These are phyloP conservation scores for Rhizomucor pusillus DNA, from an alignment of 371 early-diverging fungal species.

Conservation along the genomic window DNA sequence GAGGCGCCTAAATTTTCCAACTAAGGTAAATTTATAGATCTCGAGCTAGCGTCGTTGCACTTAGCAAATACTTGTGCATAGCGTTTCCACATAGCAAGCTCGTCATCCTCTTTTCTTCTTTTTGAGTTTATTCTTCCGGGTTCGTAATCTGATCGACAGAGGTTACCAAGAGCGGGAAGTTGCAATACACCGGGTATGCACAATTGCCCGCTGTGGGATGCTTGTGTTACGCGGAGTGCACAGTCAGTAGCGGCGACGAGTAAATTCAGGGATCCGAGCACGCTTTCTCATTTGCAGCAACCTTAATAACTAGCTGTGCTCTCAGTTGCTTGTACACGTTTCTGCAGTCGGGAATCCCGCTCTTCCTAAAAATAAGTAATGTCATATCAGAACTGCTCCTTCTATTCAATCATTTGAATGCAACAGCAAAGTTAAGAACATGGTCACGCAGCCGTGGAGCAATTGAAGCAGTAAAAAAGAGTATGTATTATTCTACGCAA, in stretches of 20 bases:
- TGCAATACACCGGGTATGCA: background rate
- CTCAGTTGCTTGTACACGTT: background rate
- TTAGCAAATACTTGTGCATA: too few species aligned
- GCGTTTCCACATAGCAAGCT: too few species aligned
- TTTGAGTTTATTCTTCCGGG: background rate
- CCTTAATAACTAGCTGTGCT: background rate
- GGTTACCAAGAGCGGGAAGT: background rate
- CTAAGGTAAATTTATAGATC: too few species aligned
- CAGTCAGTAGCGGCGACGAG: too few species aligned
- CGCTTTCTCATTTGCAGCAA: conserved; percentile 1
- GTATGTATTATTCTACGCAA: too few species aligned
- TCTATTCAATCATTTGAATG: too few species aligned
- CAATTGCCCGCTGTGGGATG: background rate
- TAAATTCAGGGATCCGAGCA: background rate
- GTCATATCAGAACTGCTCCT: background rate
- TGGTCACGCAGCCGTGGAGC: background rate
- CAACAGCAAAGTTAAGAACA: too few species aligned
- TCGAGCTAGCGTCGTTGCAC: too few species aligned
- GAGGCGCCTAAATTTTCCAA: too few species aligned
- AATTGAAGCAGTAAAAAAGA: too few species aligned
- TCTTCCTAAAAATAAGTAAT: background rate
- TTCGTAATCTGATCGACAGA: background rate
- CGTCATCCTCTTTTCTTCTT: too few species aligned
- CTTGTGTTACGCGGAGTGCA: too few species aligned
- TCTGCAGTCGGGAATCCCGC: background rate